These are phyloP conservation scores for Barnettozyma siamensis DNA, from an alignment of 805 yeast species.

Conservation along the genomic window DNA sequence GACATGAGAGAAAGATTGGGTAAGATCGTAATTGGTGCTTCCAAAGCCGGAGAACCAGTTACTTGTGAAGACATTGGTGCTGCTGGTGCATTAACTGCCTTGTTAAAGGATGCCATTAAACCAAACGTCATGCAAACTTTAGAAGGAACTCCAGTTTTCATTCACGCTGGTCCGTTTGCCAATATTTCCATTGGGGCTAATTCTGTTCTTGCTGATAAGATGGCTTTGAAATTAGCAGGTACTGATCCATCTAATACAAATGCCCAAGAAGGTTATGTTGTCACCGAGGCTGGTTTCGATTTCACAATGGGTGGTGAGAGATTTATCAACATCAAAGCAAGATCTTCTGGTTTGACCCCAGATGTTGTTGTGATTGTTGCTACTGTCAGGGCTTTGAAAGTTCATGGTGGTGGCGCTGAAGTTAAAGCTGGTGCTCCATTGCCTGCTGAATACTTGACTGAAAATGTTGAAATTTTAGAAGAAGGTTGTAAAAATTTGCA, in stretches of 20 bases:
- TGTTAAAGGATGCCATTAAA: slow-evolving; percentile 92
- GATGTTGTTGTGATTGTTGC: slow-evolving; percentile 93
- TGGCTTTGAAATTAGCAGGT: slow-evolving; percentile 88
- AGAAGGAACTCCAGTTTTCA: slow-evolving; percentile 96
- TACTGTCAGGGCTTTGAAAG: slow-evolving; percentile 92
- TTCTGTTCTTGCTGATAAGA: slow-evolving; percentile 86
- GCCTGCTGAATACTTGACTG: slow-evolving; percentile 75
- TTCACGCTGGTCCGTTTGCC: slow-evolving; percentile 98
- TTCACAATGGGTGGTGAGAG: slow-evolving; percentile 99
- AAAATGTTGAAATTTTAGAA: slow-evolving; percentile 71
- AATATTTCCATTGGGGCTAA: slow-evolving; percentile 96
- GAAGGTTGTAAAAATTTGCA: slow-evolving; percentile 83
- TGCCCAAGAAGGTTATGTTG: slow-evolving; percentile 71
- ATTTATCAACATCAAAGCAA: slow-evolving; percentile 91
- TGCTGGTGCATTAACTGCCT: slow-evolving; percentile 93
- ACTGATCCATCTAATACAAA: slow-evolving; percentile 34
- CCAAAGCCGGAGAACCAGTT: slow-evolving; percentile 67
- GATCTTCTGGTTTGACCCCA: slow-evolving; percentile 83
- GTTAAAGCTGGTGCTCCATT: slow-evolving; percentile 90
- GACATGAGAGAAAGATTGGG: slow-evolving; percentile 90
- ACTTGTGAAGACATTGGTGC: slow-evolving; percentile 93
- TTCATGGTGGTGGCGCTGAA: slow-evolving; percentile 96
- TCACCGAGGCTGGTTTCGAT: slow-evolving; percentile 98
- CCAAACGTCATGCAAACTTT: slow-evolving; percentile 96
- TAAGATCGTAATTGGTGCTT: slow-evolving; percentile 81